Percentiles rank a stretch among this genome's conserved stretches.
Conservation (phyloP, 148 eudicot species). For the Hydrangea macrophylla region DNA sequence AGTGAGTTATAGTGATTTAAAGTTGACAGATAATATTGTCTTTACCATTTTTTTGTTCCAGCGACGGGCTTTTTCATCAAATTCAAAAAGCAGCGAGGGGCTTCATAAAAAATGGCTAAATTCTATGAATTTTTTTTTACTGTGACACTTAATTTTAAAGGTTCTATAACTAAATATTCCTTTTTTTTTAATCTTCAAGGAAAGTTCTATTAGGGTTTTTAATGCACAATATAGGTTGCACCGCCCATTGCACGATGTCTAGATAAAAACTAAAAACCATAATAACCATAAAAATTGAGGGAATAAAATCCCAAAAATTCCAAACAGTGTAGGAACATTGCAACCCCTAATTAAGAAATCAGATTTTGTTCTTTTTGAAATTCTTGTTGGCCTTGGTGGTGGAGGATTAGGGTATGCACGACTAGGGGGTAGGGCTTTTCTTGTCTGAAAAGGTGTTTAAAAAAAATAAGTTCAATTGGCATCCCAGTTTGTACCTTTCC, state of each 20-base stretch:
- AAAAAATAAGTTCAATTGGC: not conserved
- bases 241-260: constrained; percentile 22
- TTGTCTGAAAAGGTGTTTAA: not conserved
- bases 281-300: not conserved
- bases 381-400: constrained; percentile 10
- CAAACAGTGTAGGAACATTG: not conserved
- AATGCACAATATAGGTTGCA: constrained; percentile 1
- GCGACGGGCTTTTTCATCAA: too few relatives aligned
- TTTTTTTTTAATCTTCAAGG: too few relatives aligned
- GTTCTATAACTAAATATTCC: too few relatives aligned
- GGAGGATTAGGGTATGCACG: constrained; percentile 26
- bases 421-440: not conserved
- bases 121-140: too few relatives aligned
- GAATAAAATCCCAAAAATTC: constrained; percentile 16
- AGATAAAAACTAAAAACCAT: not conserved
- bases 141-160: too few relatives aligned
- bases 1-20: too few relatives aligned
- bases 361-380: constrained; percentile 16
- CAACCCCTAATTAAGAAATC: not conserved
- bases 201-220: not conserved
- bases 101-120: too few relatives aligned
- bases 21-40: too few relatives aligned
- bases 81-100: too few relatives aligned
- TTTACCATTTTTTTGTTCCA: too few relatives aligned
- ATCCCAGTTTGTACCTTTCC: not conserved